Percentiles rank a stretch among this genome's conserved stretches.
Evolutionary conservation across 1,284 basidiomycete genomes (phyloP).

Genomic region (Ceratobasidium theobromae): DNA sequence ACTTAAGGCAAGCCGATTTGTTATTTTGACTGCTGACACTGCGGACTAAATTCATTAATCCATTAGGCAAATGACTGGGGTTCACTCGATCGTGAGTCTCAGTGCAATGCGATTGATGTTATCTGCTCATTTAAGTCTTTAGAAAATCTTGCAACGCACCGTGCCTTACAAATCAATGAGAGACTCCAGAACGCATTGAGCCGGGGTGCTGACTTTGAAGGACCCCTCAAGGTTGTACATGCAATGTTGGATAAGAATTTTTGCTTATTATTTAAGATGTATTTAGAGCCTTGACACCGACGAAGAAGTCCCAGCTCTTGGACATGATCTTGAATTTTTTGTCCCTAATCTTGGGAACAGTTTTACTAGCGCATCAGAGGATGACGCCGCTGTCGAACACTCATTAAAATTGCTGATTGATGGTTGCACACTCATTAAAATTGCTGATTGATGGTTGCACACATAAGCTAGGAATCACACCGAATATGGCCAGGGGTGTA

Average conservation of each 20-base stretch:
- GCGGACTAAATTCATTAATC: not conserved
- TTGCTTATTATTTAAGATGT: not conserved
- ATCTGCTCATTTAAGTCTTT: not conserved
- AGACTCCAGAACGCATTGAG: not conserved
- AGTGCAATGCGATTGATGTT: not conserved
- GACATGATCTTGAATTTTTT: not conserved
- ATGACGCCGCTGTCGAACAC: not conserved
- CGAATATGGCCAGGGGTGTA: not conserved
- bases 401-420: not conserved
- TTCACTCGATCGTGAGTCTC: constrained; percentile 34
- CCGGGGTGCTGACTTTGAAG: not conserved
- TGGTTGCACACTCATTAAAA: not conserved
- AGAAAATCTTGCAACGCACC: constrained; percentile 35
- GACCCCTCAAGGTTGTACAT: constrained; percentile 3
- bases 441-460: too few species aligned
- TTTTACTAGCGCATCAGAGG: not conserved
- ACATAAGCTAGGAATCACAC: too few species aligned
- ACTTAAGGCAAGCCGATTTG: constrained; percentile 50
- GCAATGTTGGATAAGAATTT: not conserved
- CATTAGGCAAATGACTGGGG: constrained; percentile 28
- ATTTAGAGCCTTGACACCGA: constrained; percentile 25
- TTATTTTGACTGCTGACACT: too few species aligned
- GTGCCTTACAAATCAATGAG: constrained; percentile 10
- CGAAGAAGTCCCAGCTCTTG: not conserved
- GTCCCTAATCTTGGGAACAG: not conserved